Evolutionary conservation across 129 eudicot genomes (phyloP).

Genomic region (Saposhnikovia divaricata): DNA sequence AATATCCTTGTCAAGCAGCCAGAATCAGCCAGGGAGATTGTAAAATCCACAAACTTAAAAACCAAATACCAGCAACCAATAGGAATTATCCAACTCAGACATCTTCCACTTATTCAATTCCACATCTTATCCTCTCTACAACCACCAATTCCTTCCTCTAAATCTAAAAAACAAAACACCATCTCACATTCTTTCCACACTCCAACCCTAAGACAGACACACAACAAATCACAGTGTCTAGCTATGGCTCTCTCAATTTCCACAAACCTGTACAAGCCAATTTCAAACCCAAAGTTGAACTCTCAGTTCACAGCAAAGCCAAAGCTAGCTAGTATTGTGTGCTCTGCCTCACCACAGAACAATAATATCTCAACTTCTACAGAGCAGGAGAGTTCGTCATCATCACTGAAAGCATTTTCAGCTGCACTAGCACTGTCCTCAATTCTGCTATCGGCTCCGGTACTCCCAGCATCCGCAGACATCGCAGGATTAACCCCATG

Average conservation of each 20-base stretch:
- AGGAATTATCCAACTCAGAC: slow-evolving; percentile 32
- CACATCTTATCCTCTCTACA: slow-evolving; percentile 28
- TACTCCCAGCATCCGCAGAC: slow-evolving; percentile 73
- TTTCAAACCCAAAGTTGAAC: slow-evolving; percentile 20
- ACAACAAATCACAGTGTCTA: neutral
- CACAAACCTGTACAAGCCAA: slow-evolving; percentile 41
- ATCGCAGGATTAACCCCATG: slow-evolving; percentile 91
- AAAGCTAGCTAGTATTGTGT: slow-evolving; percentile 22
- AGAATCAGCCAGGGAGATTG: slow-evolving; percentile 9
- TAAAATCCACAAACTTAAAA: slow-evolving; percentile 18
- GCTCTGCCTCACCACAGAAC: slow-evolving; percentile 18
- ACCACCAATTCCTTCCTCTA: slow-evolving; percentile 18
- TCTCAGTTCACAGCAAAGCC: slow-evolving; percentile 24
- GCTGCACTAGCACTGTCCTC: slow-evolving; percentile 91
- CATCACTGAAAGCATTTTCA: slow-evolving; percentile 48
- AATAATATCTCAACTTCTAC: neutral
- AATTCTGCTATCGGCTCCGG: slow-evolving; percentile 65
- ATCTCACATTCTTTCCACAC: slow-evolving; percentile 11
- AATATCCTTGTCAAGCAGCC: neutral
- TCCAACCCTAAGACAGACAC: neutral
- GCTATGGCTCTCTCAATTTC: slow-evolving; percentile 44
- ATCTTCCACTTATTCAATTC: slow-evolving; percentile 15
- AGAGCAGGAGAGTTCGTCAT: slow-evolving; percentile 10
- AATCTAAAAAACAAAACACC: slow-evolving; percentile 24
- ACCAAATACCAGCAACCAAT: slow-evolving; percentile 20